Base-by-base conservation (phyloP, 345 rosid genomes). In the Pelargonium nanum region DNA sequence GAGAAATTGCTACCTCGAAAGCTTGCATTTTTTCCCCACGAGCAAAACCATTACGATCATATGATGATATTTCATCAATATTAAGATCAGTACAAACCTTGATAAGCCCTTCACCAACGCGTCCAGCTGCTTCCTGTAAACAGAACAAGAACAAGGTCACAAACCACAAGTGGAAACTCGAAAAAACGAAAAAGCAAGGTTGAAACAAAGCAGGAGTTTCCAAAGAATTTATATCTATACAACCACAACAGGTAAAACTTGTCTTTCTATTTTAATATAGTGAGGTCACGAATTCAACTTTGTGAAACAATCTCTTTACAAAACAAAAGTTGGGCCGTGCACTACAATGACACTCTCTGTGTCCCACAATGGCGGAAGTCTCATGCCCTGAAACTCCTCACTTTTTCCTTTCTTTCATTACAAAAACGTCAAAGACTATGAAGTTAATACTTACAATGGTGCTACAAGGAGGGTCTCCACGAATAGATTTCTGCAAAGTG, bases 81-180 rank as follows among this genome's bases (percentile, higher is more conserved):
- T 85, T 68, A 58, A 77, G 86, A 57, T 83, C 78, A 34, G 76
- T 54, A 22, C 89, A 85, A 24, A 84, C 81, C 68, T 84, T 81
- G 61, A 89, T 71, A 30, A 92, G 86, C 77, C 81, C 93, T 75
- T 89, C 94, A 17, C 98, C 97, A 5, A 92, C 82, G 48, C 83
- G 79, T 67, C 71, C 71, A 8, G 98, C 91, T 21, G 85, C 96
- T 78, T 89, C 97, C 97, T 92, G n/a, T n/a, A n/a, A n/a, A n/a
- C n/a, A n/a, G 77, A 22, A 57, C 66, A 53, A 25, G 30, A 53
- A 26, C 56, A 26, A 61, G 48, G 50, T 58, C n/a, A 25, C 17
- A 48, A 0, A 60, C 19, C 28, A 4, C 32, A 20, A 30, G 9
- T 40, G 10, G 24, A 23, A 30, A n/a, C 60, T 45, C 13, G 21